These are phyloP conservation scores for Limnanthes douglasii DNA, from an alignment of 345 rosid genomes.

Conservation along the genomic window DNA sequence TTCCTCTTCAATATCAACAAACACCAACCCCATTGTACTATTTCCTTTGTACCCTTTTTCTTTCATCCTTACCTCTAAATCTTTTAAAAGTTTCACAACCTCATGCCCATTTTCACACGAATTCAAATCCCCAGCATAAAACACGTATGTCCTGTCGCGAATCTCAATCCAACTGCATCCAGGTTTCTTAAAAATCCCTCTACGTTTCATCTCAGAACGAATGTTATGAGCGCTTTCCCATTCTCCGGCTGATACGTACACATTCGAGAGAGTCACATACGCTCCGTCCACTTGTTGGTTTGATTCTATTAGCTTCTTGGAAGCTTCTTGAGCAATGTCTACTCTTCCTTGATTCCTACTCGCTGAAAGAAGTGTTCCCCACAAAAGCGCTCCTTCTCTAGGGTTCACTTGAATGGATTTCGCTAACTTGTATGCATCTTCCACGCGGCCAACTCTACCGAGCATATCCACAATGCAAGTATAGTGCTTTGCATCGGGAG, in stretches of 20 bases:
- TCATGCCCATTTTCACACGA: conserved; percentile 24
- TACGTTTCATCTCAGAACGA: conserved; percentile 44
- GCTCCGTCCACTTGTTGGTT: conserved; percentile 54
- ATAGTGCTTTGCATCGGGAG: conserved; percentile 49
- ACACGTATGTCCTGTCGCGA: conserved; percentile 23
- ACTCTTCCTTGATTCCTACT: conserved; percentile 63
- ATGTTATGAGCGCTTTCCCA: conserved; percentile 44
- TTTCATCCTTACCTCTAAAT: conserved; percentile 41
- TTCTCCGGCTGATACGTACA: conserved; percentile 42
- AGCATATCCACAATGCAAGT: conserved; percentile 77
- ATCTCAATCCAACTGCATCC: conserved; percentile 82
- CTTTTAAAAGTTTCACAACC: conserved; percentile 27
- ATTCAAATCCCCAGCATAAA: conserved; percentile 47
- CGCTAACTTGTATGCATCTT: conserved; percentile 50
- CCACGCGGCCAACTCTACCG: conserved; percentile 55
- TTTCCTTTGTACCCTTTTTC: conserved; percentile 34
- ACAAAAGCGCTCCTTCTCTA: conserved; percentile 40
- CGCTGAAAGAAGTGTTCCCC: conserved; percentile 71
- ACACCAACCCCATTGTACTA: conserved; percentile 26
- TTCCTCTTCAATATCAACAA: conserved; percentile 54
- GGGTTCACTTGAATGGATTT: conserved; percentile 23
- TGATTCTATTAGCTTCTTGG: conserved; percentile 31
- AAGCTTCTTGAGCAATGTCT: conserved; percentile 50
- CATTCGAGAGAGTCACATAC: conserved; percentile 51
- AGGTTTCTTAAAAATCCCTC: conserved; percentile 46